A percentile compares a stretch with the other conserved stretches of the same genome.
These are phyloP conservation scores for Penicillium atrosanguineum DNA, from an alignment of 495 filamentous ascomycete genomes.

Conservation along the genomic window DNA sequence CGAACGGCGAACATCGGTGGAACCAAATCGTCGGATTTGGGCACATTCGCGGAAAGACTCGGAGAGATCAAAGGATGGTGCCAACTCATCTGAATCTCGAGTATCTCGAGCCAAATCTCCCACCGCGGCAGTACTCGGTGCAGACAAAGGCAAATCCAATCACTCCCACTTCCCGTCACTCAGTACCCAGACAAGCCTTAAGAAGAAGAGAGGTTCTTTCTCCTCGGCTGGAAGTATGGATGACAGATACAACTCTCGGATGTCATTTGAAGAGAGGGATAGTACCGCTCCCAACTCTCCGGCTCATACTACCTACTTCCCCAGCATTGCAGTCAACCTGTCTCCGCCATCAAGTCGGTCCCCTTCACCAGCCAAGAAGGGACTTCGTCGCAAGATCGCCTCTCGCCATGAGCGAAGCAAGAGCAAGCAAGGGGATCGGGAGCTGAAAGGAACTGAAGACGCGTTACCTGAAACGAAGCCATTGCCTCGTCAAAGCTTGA, in stretches of 20 bases:
- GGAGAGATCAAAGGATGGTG: conserved; percentile 5
- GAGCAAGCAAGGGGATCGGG: conserved; percentile 35
- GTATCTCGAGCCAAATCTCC: conserved; percentile 15
- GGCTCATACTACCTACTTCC: conserved; percentile 43
- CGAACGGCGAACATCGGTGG: conserved; percentile 17
- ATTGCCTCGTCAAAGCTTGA: conserved; percentile 15
- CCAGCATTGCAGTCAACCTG: conserved; percentile 56
- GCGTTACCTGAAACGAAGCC: conserved; percentile 18
- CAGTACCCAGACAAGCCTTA: conserved; percentile 7
- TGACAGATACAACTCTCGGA: conserved; percentile 34
- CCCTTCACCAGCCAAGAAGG: conserved; percentile 49
- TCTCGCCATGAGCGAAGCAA: conserved; percentile 45
- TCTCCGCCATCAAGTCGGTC: conserved; percentile 53
- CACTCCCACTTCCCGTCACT: conserved; percentile 4
- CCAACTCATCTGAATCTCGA: conserved; percentile 7
- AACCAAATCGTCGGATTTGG: conserved; percentile 9
- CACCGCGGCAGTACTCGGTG: background rate
- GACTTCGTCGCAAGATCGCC: conserved; percentile 43
- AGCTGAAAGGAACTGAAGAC: conserved; percentile 19
- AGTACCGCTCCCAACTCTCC: conserved; percentile 49
- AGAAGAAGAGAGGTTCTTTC: conserved; percentile 27
- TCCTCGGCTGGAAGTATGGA: conserved; percentile 39
- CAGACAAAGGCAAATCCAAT: conserved; percentile 6
- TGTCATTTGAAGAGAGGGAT: conserved; percentile 48
- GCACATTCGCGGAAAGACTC: conserved; percentile 12